phyloP scores from a whole-genome alignment of 371 early-diverging fungal genomes.

The Rhizopus arrhizus region DNA sequence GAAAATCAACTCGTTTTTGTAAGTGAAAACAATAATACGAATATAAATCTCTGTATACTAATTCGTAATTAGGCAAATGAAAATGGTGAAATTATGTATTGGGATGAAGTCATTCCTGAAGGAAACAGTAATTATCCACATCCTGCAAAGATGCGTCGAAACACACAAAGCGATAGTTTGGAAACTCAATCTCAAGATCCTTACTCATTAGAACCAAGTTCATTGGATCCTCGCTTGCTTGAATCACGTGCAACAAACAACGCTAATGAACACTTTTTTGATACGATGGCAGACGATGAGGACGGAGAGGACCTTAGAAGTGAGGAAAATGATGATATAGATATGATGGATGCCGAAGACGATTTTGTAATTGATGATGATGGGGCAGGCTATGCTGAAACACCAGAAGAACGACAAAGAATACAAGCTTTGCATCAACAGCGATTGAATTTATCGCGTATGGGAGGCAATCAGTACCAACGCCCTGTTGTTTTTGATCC shows the following conservation, averaged over 20 bases:
- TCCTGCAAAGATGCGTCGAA: slow-evolving; percentile 12
- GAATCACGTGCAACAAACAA: neutral
- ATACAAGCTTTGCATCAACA: slow-evolving; percentile 4
- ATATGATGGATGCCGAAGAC: slow-evolving; percentile 42
- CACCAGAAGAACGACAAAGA: slow-evolving; percentile 1
- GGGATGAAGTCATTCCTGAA: slow-evolving; percentile 54
- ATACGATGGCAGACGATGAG: slow-evolving; percentile 18
- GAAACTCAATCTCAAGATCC: slow-evolving; percentile 2
- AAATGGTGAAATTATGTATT: slow-evolving; percentile 40
- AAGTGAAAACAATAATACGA: slow-evolving; percentile 11
- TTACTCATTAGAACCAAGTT: slow-evolving; percentile 1
- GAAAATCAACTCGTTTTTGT: slow-evolving; percentile 53
- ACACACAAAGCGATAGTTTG: neutral
- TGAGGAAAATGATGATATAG: slow-evolving; percentile 13
- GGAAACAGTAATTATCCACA: slow-evolving; percentile 37
- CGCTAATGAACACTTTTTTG: neutral
- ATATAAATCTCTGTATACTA: neutral
- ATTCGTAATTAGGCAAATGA: slow-evolving; percentile 26
- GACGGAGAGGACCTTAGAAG: slow-evolving; percentile 17
- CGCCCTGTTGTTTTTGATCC: slow-evolving; percentile 24
- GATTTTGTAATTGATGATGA: slow-evolving; percentile 91
- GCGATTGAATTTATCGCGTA: neutral
- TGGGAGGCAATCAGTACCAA: neutral
- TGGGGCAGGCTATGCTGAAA: slow-evolving; percentile 67
- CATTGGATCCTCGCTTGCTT: neutral